Base-by-base conservation (phyloP, 306 rosid genomes). In the Oxytropis ochrocephala region DNA sequence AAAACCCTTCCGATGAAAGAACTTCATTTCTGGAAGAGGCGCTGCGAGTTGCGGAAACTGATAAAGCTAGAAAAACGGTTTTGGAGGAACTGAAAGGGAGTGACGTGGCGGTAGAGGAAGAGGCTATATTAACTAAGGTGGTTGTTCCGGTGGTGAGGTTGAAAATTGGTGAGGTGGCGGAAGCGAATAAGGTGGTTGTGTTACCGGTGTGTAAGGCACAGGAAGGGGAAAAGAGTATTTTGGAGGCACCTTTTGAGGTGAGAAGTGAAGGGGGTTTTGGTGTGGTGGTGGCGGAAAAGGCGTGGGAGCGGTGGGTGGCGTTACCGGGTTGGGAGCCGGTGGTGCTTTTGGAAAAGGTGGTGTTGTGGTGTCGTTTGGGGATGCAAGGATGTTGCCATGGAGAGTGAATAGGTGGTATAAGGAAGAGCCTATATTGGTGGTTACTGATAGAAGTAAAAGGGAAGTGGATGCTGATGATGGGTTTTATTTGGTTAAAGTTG, bases 371-470 rank as follows among this genome's bases (percentile, higher is more conserved):
- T 80, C 90, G 2, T 94, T 94, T 69, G 6, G 4, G 7, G 95
- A 94, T 54, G 96, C 96, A 0, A 90, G 91, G 68, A 88, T n/a
- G 4, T 77, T 94, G 78, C 98, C 96, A 0, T 90, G 98, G 98
- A 85, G 68, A 74, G 90, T 74, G 8, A 94, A 94, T 72, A 78
- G 81, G 84, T 84, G 85, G 90, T 94, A 88, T 13, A 85, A 65
- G 61, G 98, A 94, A 77, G 98, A 94, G 77, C 64, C 98, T 1
- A 79, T 91, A 12, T 74, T 94, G 89, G 96, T 90, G 36, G 95
- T 88, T 76, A 86, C 80, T 18, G 89, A 94, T 47, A 64, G 98
- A 79, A 67, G 70, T 7, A 80, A 35, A 55, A 85, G 18, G 42
- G 83, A 55, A 21, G 92, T 94, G 57, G 81, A 3, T 1, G 84